Evolutionary conservation across 495 filamentous ascomycete species (phyloP), one percentile per base, ranked within the genome.

Genomic region (Achaetomiella virescens): DNA sequence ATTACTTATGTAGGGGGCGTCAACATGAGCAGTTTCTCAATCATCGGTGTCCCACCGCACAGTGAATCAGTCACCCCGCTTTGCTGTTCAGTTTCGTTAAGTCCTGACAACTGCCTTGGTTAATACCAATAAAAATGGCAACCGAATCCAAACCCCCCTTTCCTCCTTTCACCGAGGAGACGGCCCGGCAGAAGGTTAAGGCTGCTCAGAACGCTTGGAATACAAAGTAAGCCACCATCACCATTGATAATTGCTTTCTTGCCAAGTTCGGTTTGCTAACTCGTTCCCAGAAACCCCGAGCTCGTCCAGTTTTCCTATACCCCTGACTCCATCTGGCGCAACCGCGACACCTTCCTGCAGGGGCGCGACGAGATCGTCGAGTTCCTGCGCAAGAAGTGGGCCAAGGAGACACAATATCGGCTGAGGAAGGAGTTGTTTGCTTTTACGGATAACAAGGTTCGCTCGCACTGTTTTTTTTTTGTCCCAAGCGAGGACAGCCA

Each of bases 351-450:
- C 1, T 95, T 96, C 68, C 66, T 93, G 14, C 73, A 73, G 14
- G 89, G 91, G 0, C 84, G 82, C 1, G 76, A 81, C 11, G 80
- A 70, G 14, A 92, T 95, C 51, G 72, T 82, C n/a, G 70, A 69
- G 2, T 95, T 95, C 63, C 70, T 97, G 40, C 79, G 76, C 2
- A 72, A 82, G 33, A 96, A 96, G 66, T 96, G 90, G 91, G 69
- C 76, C 36, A 76, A 75, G 17, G 90, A 95, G 69, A 69, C 80
- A 25, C 83, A 75, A 29, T 95, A 95, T 62, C 75, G 81, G 2
- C 80, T 96, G 37, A 82, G 90, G 50, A 96, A 96, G 70, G 91
- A 97, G 65, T 77, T 97, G 8, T 96, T 96, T 72, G 79, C 88
- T 11, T 87, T 87, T 61, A 75, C 74, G 0, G 82, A 80, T 47